Percentiles rank a stretch among this genome's conserved stretches.
phyloP scores from a whole-genome alignment of 2,329 filamentous ascomycete genomes.

The Cryphonectria japonica region DNA sequence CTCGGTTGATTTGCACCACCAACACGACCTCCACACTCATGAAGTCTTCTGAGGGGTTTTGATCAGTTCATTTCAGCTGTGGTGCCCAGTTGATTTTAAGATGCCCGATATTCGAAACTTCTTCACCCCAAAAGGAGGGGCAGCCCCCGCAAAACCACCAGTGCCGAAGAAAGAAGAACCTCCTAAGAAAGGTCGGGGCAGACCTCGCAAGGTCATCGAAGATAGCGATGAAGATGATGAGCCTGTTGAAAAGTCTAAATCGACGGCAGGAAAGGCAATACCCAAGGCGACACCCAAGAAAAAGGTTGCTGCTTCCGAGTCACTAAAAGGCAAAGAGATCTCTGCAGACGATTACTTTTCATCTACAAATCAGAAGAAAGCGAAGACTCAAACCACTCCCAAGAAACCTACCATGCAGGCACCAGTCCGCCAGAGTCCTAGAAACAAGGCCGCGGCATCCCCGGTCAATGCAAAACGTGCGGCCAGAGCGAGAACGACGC shows the following conservation, averaged over 20 bases:
- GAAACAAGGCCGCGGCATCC: slow-evolving; percentile 46
- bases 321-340: slow-evolving; percentile 54
- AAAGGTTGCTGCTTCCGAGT: slow-evolving; percentile 54
- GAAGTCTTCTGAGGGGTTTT: neutral
- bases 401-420: slow-evolving; percentile 44
- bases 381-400: slow-evolving; percentile 41
- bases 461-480: slow-evolving; percentile 32
- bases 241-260: slow-evolving; percentile 52
- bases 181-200: slow-evolving; percentile 43
- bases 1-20: neutral
- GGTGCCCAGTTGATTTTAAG: slow-evolving; percentile 12
- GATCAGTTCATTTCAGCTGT: neutral
- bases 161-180: slow-evolving; percentile 27
- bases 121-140: slow-evolving; percentile 67
- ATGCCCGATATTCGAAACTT: slow-evolving; percentile 79
- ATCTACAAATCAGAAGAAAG: slow-evolving; percentile 48
- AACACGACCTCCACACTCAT: neutral
- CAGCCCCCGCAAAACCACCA: slow-evolving; percentile 46
- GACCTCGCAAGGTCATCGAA: slow-evolving; percentile 37
- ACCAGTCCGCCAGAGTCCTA: slow-evolving; percentile 57
- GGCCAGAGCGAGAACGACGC: slow-evolving; percentile 42
- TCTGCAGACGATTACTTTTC: slow-evolving; percentile 63
- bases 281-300: slow-evolving; percentile 53
- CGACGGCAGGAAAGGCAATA: slow-evolving; percentile 52
- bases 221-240: slow-evolving; percentile 64